Evolutionary conservation across 192 early-diverging fungal species (phyloP), one percentile per base, ranked within the genome.

Genomic region (Spizellomyces punctatus): DNA sequence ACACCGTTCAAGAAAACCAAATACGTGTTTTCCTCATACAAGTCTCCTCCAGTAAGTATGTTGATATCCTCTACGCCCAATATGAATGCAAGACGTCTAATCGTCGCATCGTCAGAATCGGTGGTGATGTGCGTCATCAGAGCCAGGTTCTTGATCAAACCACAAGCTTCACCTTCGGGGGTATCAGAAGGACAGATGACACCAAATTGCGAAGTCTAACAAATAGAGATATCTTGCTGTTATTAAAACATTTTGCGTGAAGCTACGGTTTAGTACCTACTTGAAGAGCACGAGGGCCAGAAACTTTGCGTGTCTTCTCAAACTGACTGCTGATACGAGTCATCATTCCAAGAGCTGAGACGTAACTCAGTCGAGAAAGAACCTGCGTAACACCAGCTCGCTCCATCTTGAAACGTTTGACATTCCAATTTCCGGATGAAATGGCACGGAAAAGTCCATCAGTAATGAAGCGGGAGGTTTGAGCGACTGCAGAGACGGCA

Each of bases 351-450:
- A 99, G 78, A 0, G 96, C 96, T 0, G 93, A 89, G 63, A 99
- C 93, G 72, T 96, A 99, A 73, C 90, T 92, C 45, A 99, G 79
- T 12, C 97, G 91, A 48, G 91, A 91, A 55, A 99, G 79, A 5
- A 98, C 95, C 59, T 99, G 97, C 8, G 96, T 99, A 54, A 99
- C 93, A 45, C 97, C 97, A 10, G 95, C 93, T 10, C 95, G 86
- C 75, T 99, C 97, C 96, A 99, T 98, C 80, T 95, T 98, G 87
- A 99, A 99, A 76, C 97, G 96, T 82, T 96, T 96, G 63, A 99
- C 86, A 60, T 89, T 91, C 97, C 97, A 99, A 76, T 99, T 99
- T 27, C 97, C 97, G 6, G 97, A 94, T 5, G 94, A 95, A 65
- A 99, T 99, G 59, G 95, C 89, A 5, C 95, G 84, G 42, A 93